A percentile compares a stretch with the other conserved stretches of the same genome.
phyloP scores from a whole-genome alignment of 1,284 basidiomycete genomes.

The Boletus calvinii region DNA sequence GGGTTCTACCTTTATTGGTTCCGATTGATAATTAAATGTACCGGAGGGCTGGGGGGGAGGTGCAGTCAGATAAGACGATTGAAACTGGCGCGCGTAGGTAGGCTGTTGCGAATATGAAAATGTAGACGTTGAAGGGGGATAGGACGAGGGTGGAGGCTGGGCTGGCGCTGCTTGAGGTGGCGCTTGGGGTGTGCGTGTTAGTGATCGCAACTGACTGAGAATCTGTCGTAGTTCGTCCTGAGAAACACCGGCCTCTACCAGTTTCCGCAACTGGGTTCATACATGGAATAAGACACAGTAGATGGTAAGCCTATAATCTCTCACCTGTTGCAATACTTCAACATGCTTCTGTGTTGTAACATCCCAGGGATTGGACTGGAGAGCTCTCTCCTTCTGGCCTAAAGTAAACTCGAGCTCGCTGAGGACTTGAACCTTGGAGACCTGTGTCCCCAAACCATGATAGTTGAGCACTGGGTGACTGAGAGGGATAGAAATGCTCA shows the following conservation, averaged over 20 bases:
- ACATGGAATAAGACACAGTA: conserved; percentile 10
- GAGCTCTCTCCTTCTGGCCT: conserved; percentile 67
- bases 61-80: conserved; percentile 18
- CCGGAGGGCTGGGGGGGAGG: conserved; percentile 15
- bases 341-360: conserved; percentile 61
- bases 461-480: not conserved
- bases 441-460: conserved; percentile 34
- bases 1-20: conserved; percentile 32
- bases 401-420: conserved; percentile 78
- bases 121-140: conserved; percentile 31
- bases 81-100: conserved; percentile 25
- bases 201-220: conserved; percentile 67
- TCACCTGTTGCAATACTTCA: conserved; percentile 70
- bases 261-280: conserved; percentile 60
- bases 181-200: conserved; percentile 48
- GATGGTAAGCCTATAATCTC: conserved; percentile 18
- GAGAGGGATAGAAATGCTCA: conserved; percentile 15
- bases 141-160: conserved; percentile 23
- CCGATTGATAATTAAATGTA: conserved; percentile 25
- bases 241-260: conserved; percentile 79
- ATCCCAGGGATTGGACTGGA: conserved; percentile 70
- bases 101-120: conserved; percentile 34
- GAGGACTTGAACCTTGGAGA: conserved; percentile 73
- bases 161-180: conserved; percentile 36
- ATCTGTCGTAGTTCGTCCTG: conserved; percentile 81